Base-by-base conservation (phyloP, 495 filamentous ascomycete species). In the Talaromyces liani region DNA sequence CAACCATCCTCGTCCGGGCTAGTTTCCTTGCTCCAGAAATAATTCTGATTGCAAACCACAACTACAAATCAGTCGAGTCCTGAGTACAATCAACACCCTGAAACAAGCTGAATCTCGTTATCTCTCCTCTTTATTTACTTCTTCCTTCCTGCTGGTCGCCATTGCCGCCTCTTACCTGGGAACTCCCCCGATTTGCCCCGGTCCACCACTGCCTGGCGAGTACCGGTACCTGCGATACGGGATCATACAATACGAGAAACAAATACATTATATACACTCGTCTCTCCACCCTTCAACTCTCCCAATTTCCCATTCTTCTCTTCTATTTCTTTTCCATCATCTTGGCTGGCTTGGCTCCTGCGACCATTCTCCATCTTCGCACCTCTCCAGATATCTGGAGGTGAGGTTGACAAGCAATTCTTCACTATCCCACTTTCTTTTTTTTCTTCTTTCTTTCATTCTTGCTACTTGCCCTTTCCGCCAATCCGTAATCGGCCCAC, bases 21-120 rank as follows among this genome's bases (percentile, higher is more conserved):
- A 58, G 56, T 36, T 7, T 63, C 63, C 68, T 65, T 66, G 47
- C 60, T 34, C 65, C 67, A 66, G 57, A 64, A 64, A 59, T 9
- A 49, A 18, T 49, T 49, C 45, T 5, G 16, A 56, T 56, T 56
- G 53, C 27, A 25, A 56, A 56, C 22, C 53, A 56, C 22, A 56
- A 56, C 53, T 25, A 56, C 53, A 56, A 56, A 56, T 56, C 53
- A 56, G 27, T 56, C 27, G 22, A 56, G 20, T 16, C 14, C 22
- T 20, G 49, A 54, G 49, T 9, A 22, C 49, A 54, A 56, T 56
- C 27, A 7, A 20, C 53, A 56, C 27, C 6, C 45, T 49, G 45
- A 49, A 49, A 49, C 45, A 20, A 16, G 22, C 45, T 49, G 45
- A 49, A 49, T n/a, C 6, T 22, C 18, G 45, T 49, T 49, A 20